Evolutionary conservation across 179 eudicot species (phyloP), one percentile per base, ranked within the genome.

Genomic region (Heliamphora pulchella): DNA sequence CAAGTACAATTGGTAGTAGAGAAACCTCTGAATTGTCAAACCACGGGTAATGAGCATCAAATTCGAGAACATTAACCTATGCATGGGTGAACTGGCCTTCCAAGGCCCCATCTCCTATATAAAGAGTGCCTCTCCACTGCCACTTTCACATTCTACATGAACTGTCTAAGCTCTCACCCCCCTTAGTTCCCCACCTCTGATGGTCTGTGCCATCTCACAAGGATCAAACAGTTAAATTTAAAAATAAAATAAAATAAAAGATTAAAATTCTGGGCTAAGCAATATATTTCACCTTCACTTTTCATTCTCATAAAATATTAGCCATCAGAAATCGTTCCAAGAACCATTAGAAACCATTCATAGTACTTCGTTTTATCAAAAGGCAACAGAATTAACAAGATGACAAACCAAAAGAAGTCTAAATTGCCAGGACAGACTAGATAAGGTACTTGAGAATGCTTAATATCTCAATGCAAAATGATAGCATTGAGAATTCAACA

Each of bases 281-380:
- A 76, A 46, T 58, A 59, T 58, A 44, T 58, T 17, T 14, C 67
- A 9, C 8, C 59, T 8, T 62, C 31, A 17, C n/a, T 75, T 3
- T 55, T 39, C 5, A 10, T 53, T 50, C 44, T 22, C 61, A 46
- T 71, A 72, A 43, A 13, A 54, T 18, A 69, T 69, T 14, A 54
- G 54, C 63, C 63, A 13, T 17, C 8, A 74, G 63, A 74, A 53
- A 73, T 54, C 63, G 13, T 74, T 74, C 74, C 77, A 74, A 39
- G 20, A 74, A 55, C 47, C 10, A 74, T 54, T 51, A 50, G 17
- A 72, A 20, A 55, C 14, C 8, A 74, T 74, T 74, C 64, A 31
- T 43, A 54, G n/a, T 15, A 43, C 31, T 59, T 3, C 15, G 2
- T 41, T 59, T 11, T 41, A 44, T 44, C n/a, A 44, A 43, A 75